Percentiles rank a stretch among this genome's conserved stretches.
Evolutionary conservation across 1,284 basidiomycete genomes (phyloP).

Genomic region (Athelia psychrophila): DNA sequence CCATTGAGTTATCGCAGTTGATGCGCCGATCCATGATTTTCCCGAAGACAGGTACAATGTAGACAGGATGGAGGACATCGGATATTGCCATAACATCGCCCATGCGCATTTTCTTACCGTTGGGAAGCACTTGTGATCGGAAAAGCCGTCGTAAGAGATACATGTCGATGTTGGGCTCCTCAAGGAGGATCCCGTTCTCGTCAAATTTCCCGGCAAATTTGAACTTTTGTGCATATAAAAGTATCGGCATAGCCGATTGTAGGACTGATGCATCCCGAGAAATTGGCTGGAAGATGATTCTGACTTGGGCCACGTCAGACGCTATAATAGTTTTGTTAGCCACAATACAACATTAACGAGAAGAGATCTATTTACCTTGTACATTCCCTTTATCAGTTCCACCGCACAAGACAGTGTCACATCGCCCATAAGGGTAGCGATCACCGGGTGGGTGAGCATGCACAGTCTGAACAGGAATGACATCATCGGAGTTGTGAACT

Average conservation of each 20-base stretch:
- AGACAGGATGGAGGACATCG: not conserved
- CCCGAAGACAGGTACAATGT: conserved; percentile 6
- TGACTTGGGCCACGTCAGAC: not conserved
- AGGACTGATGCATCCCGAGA: not conserved
- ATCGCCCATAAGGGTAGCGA: no score
- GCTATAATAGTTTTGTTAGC: no score
- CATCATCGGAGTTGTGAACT: no score
- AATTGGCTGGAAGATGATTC: not conserved
- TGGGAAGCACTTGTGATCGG: not conserved
- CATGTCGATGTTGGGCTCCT: not conserved
- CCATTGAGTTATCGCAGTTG: conserved; percentile 1
- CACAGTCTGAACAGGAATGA: no score
- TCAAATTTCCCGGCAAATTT: not conserved
- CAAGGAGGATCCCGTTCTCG: not conserved
- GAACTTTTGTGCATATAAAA: not conserved
- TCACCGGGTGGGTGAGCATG: no score
- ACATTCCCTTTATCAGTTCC: no score
- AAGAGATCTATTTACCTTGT: no score
- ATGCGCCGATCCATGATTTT: not conserved
- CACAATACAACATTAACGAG: no score
- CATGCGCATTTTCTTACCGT: not conserved
- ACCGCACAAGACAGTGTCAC: no score
- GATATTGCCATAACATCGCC: not conserved
- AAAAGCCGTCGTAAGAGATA: not conserved
- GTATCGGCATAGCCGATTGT: not conserved